Evolutionary conservation across 805 yeast genomes (phyloP), one percentile per base, ranked within the genome.

Genomic region (Sugiyamaella chiloensis): DNA sequence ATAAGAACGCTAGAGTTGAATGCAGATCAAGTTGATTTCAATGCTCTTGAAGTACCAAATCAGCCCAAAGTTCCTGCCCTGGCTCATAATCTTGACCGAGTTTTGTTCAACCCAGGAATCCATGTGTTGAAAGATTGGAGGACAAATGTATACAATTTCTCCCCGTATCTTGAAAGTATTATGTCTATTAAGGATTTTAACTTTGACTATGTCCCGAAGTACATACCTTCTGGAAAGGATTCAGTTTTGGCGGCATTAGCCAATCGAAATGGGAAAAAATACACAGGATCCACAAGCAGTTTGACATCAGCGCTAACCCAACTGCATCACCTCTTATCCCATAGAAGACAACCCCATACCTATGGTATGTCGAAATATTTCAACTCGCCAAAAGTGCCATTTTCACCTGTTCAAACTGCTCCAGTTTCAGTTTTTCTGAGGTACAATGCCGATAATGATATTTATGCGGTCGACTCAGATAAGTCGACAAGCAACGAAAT

Each of bases 261-360:
- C 0, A 54, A 57, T 5, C 52, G 63, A 12, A 24, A 60, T 5
- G 55, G 59, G 14, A 52, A 52, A 24, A 61, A 64, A 47, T 91
- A 73, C 60, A 78, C 76, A 49, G 85, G 95, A 1, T 88, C 96
- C 1, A 89, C 98, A 0, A 85, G 95, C 16, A 85, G 96, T 1
- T 76, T 91, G 86, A 90, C 98, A 0, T 73, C 82, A 1, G 66
- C 82, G 0, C 71, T 91, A 39, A 72, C 81, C 2, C 95, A 89
- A 42, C 69, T 91, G 50, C 96, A 93, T 65, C 73, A 72, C 50
- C 67, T 87, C 7, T 60, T 93, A 32, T 80, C 87, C 5, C 80
- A 83, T 56, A 72, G 70, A 50, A 70, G 86, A 45, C 78, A 76
- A 1, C 78, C 73, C n/a, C 75, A 42, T 7, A 71, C 75, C 11